Conservation (phyloP, 805 yeast genomes). For the Yarrowia phangngaensis region DNA sequence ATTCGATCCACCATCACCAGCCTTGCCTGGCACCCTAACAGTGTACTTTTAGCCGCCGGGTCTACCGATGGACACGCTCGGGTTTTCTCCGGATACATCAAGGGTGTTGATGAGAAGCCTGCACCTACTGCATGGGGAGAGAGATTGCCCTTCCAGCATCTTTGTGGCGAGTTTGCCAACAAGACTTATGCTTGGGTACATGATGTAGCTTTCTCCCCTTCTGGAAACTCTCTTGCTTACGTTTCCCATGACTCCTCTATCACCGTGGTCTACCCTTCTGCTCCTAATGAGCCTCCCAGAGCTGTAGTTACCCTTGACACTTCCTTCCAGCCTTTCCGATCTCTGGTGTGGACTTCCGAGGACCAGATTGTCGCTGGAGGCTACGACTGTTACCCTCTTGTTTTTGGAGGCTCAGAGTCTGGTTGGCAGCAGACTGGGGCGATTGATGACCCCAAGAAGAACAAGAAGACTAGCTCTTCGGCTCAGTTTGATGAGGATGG, state of each 20-base stretch:
- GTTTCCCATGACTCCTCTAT: conserved; percentile 86
- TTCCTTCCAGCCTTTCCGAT: conserved; percentile 71
- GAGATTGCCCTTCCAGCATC: conserved; percentile 87
- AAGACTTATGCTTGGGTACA: conserved; percentile 87
- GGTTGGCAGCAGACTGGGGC: conserved; percentile 59
- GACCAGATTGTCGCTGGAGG: conserved; percentile 80
- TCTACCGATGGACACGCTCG: conserved; percentile 91
- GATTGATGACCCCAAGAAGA: conserved; percentile 54
- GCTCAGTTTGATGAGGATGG: conserved; percentile 24
- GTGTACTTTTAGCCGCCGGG: conserved; percentile 81
- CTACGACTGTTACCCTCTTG: conserved; percentile 84
- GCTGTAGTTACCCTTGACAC: conserved; percentile 59
- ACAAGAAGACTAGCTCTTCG: conserved; percentile 46
- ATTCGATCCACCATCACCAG: conserved; percentile 78
- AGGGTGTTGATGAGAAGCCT: conserved; percentile 83
- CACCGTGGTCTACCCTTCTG: conserved; percentile 72
- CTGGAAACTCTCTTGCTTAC: conserved; percentile 72
- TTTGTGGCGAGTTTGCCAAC: conserved; percentile 74
- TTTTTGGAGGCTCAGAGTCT: conserved; percentile 64
- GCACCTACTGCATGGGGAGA: conserved; percentile 86
- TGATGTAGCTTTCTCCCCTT: conserved; percentile 79
- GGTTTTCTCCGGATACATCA: conserved; percentile 83
- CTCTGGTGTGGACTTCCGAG: conserved; percentile 66
- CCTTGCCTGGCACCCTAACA: conserved; percentile 90
- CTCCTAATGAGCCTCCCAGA: conserved; percentile 59